These are phyloP conservation scores for Termitomyces titanicus DNA, from an alignment of 768 basidiomycete genomes.

Conservation along the genomic window DNA sequence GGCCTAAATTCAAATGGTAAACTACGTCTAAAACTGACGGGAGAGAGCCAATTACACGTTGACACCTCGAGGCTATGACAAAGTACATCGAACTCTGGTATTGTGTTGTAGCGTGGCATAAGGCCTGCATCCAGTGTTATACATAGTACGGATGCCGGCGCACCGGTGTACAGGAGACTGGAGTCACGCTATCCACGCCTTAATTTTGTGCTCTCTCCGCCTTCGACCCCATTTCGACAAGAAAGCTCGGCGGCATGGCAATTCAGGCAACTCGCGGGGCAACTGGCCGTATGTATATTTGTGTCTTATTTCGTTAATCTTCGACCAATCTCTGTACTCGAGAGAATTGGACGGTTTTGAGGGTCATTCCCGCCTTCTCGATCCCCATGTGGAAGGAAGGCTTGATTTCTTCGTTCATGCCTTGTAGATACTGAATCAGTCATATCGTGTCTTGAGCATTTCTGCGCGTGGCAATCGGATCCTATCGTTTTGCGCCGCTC, in stretches of 20 bases:
- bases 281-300: not conserved
- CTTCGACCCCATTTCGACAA: too few species aligned
- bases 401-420: not conserved
- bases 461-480: not conserved
- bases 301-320: not conserved
- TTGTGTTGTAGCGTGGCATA: not conserved
- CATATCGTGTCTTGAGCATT: not conserved
- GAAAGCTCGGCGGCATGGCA: too few species aligned
- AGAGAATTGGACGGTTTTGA: too few species aligned
- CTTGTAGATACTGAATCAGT: too few species aligned
- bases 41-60: not conserved
- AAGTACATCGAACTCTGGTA: not conserved
- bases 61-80: not conserved
- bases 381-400: too few species aligned
- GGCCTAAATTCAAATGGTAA: not conserved
- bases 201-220: too few species aligned
- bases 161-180: too few species aligned
- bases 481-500: not conserved
- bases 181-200: not conserved
- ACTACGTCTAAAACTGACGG: not conserved
- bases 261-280: not conserved
- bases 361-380: not conserved
- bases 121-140: not conserved
- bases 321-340: too few species aligned
- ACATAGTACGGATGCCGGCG: too few species aligned